A percentile compares a stretch with the other conserved stretches of the same genome.
Evolutionary conservation across 2,329 filamentous ascomycete species (phyloP).

Genomic region (Fragosphaeria purpurea): DNA sequence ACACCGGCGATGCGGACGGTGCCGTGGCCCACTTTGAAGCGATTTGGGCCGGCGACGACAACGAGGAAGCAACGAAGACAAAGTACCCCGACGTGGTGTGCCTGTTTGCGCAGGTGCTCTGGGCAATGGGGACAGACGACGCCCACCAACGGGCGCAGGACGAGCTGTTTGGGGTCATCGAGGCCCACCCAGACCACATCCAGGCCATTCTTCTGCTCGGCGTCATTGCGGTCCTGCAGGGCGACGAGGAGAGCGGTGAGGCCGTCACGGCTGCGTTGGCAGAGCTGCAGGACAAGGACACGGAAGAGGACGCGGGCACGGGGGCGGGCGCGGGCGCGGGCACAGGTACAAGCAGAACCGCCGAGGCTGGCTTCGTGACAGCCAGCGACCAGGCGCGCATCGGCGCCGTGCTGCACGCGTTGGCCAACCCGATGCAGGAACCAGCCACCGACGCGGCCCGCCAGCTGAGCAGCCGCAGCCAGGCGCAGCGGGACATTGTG

Average conservation of each 20-base stretch:
- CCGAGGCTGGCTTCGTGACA: slow-evolving; percentile 29
- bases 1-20: slow-evolving; percentile 51
- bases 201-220: slow-evolving; percentile 73
- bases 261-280: slow-evolving; percentile 74
- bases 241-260: slow-evolving; percentile 67
- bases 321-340: slow-evolving; percentile 17
- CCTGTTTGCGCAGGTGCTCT: slow-evolving; percentile 80
- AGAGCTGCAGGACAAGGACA: slow-evolving; percentile 55
- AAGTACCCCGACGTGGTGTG: slow-evolving; percentile 75
- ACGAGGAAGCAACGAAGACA: slow-evolving; percentile 69
- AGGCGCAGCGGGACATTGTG: slow-evolving; percentile 70
- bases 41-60: slow-evolving; percentile 66
- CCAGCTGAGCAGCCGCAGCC: slow-evolving; percentile 38
- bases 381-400: slow-evolving; percentile 58
- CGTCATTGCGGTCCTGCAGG: slow-evolving; percentile 71
- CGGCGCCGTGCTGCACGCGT: slow-evolving; percentile 63
- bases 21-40: slow-evolving; percentile 72
- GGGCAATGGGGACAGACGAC: slow-evolving; percentile 71
- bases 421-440: slow-evolving; percentile 41
- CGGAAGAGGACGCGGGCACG: no score
- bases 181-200: slow-evolving; percentile 63
- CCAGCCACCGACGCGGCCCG: slow-evolving; percentile 33
- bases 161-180: slow-evolving; percentile 71
- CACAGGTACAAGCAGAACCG: no score
- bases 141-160: slow-evolving; percentile 68